Evolutionary conservation across 805 yeast species (phyloP), one percentile per base, ranked within the genome.

Genomic region (Lachancea cidri): DNA sequence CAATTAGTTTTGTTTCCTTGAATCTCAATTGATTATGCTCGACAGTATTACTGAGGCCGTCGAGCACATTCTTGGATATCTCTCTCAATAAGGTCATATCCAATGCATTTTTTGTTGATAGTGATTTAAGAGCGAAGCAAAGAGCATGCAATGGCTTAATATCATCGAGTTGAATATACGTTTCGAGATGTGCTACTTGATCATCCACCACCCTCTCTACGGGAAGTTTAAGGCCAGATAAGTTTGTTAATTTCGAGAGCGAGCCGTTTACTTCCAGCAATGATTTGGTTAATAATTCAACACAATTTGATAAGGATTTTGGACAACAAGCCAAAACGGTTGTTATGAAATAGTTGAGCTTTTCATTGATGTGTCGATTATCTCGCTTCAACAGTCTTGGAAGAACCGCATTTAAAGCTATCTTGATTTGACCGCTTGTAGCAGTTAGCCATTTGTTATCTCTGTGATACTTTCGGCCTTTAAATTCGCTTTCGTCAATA

Each of bases 361-460:
- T 45, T 2, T 29, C 31, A 13, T 48, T 46, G 4, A 60, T 53
- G 9, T 39, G 29, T 1, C 6, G n/a, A 35, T 57, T 55, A 9
- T 50, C 43, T 29, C 66, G 51, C 38, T 48, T 55, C 1, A 50
- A n/a, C 16, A 60, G 38, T 35, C 43, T 55, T 1, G 54, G 53
- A 1, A 60, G 32, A 17, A 73, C 58, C 2, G 65, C 49, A 17
- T 63, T 57, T 4, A 81, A 43, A 0, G 81, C 76, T 14, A 69
- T 56, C 36, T 64, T 62, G 2, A 79, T 62, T 50, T 81, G 85
- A 14, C 58, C 50, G 4, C 73, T 58, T 0, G 83, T 77, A 0
- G 73, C 79, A 11, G 55, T 64, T n/a, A 78, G 53, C 86, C 86
- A 80, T 13, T 71, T 49, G 5, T 64, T 63, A 4, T 75, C 70